Percentiles rank a stretch among this genome's conserved stretches.
These are phyloP conservation scores for Austroboletus novae-zelandiae DNA, from an alignment of 1,284 basidiomycete genomes.

Conservation along the genomic window DNA sequence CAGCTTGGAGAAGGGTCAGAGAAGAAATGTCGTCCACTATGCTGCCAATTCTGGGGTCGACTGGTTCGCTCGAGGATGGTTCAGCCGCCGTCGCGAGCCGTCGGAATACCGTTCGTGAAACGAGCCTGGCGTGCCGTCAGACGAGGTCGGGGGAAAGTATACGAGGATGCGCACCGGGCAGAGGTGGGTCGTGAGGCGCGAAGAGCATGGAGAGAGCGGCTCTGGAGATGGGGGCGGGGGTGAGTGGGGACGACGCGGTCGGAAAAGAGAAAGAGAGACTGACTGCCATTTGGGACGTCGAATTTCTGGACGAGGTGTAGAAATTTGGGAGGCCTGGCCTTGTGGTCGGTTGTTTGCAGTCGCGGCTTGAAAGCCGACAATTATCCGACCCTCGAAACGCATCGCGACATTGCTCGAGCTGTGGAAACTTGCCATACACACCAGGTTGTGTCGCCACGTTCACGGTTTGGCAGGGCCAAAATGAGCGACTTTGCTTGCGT, in stretches of 20 bases:
- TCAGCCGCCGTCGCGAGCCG: slow-evolving; percentile 47
- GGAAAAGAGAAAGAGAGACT: slow-evolving; percentile 6
- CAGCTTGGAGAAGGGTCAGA: slow-evolving; percentile 91
- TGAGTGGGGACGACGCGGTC: background rate
- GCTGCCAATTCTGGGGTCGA: slow-evolving; percentile 73
- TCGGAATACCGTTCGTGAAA: slow-evolving; percentile 35
- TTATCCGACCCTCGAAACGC: background rate
- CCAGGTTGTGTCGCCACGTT: no score
- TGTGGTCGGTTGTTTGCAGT: slow-evolving; percentile 16
- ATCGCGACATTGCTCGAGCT: no score
- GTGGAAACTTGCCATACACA: no score
- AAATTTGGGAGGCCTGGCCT: slow-evolving; percentile 12
- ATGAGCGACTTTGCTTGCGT: no score
- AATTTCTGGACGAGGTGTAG: slow-evolving; percentile 14
- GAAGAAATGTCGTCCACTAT: slow-evolving; percentile 95
- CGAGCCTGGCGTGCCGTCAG: slow-evolving; percentile 11
- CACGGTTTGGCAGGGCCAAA: no score
- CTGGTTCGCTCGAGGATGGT: slow-evolving; percentile 39
- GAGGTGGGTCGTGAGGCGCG: slow-evolving; percentile 15
- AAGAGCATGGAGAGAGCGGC: slow-evolving; percentile 18
- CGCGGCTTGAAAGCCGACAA: no score
- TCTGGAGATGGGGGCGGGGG: slow-evolving; percentile 10
- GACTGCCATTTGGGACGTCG: slow-evolving; percentile 20
- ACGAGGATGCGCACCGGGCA: slow-evolving; percentile 14
- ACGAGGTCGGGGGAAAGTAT: background rate